Base-by-base conservation (phyloP, 148 eudicot species). In the Fagopyrum tataricum region DNA sequence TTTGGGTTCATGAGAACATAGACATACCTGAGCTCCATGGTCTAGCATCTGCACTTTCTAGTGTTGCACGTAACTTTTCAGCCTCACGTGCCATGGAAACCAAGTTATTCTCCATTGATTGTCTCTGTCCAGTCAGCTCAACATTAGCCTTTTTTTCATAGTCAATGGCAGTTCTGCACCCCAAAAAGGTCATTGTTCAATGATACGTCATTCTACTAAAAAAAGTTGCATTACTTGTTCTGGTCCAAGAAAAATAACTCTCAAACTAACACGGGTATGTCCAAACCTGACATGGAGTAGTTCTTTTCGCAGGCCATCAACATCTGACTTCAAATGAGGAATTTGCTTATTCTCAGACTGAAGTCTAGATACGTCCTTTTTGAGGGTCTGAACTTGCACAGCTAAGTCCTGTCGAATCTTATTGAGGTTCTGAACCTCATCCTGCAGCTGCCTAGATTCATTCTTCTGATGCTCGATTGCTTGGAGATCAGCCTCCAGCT, bases 61-160 rank as follows among this genome's bases (percentile, higher is more conserved):
- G 86, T 78, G 90, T 93, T 46, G 93, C 91, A 67, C 91, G 90
- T 55, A 95, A 84, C 84, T 91, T 95, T 81, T 95, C 99, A 75
- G 87, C 88, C 82, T 95, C 99, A 68, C 97, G 94, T 64, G 97
- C 96, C 97, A 91, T 90, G 41, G 89, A 86, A 56, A 95, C 82
- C 89, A 95, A 72, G 78, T 88, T 90, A 76, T 87, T 90, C 84
- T 95, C 96, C 99, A 91, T 90, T 71, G 91, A 79, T 79, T 87
- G 93, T 70, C 83, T 90, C 79, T 95, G 99, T 64, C 90, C 96
- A 88, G 87, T 74, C 76, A 95, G 85, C 84, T 87, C 97, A 43
- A 90, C 80, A 71, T 87, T 81, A 75, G 88, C 96, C 79, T 91
- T 91, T 88, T 95, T 95, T 76, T 95, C 99, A 78, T 87, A 90